Conservation (phyloP, 805 yeast species). For the Lachancea nothofagi region DNA sequence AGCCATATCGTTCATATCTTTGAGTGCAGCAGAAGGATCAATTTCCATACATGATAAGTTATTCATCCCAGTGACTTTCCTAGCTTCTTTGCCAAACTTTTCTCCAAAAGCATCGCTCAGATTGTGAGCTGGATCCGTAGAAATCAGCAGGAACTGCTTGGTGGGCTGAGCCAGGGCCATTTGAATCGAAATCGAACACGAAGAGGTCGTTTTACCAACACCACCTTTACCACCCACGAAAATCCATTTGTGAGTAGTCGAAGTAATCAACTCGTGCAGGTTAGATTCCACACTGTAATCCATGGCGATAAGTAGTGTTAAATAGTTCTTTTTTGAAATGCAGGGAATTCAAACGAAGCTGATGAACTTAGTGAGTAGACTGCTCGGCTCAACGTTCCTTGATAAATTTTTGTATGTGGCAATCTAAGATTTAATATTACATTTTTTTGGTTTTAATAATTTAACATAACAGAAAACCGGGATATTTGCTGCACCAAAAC, state of each 20-base stretch:
- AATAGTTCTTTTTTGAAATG: too few relatives aligned
- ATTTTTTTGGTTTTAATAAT: too few relatives aligned
- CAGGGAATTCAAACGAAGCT: too few relatives aligned
- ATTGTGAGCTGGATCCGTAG: slow-evolving; percentile 98
- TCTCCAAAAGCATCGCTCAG: slow-evolving; percentile 97
- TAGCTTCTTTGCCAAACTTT: slow-evolving; percentile 94
- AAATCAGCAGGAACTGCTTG: slow-evolving; percentile 80
- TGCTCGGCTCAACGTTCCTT: too few relatives aligned
- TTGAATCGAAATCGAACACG: slow-evolving; percentile 92
- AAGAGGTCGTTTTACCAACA: slow-evolving; percentile 97
- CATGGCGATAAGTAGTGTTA: slow-evolving; percentile 20
- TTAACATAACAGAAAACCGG: too few relatives aligned
- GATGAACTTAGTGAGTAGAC: too few relatives aligned
- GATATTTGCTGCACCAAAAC: too few relatives aligned
- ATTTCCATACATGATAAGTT: slow-evolving; percentile 97
- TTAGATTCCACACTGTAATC: slow-evolving; percentile 69
- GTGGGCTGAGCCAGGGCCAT: slow-evolving; percentile 75
- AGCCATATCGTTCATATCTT: slow-evolving; percentile 64
- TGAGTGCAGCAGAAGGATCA: slow-evolving; percentile 91
- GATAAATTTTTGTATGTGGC: too few relatives aligned
- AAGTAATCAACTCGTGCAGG: slow-evolving; percentile 60
- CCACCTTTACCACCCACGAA: slow-evolving; percentile 99
- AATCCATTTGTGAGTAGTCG: slow-evolving; percentile 80
- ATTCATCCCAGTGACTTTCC: slow-evolving; percentile 81
- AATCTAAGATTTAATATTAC: too few relatives aligned